phyloP scores from a whole-genome alignment of 257 asterid species.

The Ligustrum vulgare region DNA sequence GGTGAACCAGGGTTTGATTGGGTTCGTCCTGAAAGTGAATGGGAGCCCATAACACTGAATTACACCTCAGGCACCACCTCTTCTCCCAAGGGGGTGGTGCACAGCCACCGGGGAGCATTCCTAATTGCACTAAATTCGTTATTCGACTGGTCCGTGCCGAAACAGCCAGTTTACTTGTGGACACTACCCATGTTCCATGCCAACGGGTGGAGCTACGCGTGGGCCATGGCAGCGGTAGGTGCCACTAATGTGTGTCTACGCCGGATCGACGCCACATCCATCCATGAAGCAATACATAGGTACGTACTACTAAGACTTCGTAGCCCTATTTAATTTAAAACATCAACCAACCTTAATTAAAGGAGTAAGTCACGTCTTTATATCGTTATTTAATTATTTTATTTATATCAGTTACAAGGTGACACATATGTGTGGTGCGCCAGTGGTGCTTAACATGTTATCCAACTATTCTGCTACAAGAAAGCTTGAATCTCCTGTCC shows the following conservation, averaged over 20 bases:
- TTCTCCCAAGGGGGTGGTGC: constrained; percentile 53
- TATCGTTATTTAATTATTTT: too few species aligned
- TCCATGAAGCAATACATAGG: constrained; percentile 22
- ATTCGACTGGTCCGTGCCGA: constrained; percentile 41
- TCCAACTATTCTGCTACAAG: constrained; percentile 23
- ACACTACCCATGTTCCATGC: constrained; percentile 57
- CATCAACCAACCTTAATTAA: too few species aligned
- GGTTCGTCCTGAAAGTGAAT: constrained; percentile 44
- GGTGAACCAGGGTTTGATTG: constrained; percentile 43
- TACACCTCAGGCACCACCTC: constrained; percentile 70
- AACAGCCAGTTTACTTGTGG: constrained; percentile 47
- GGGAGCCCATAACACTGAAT: constrained; percentile 48
- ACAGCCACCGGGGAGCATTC: constrained; percentile 51
- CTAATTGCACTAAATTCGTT: constrained; percentile 19
- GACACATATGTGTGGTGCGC: constrained; percentile 51
- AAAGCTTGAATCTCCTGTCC: constrained; percentile 21
- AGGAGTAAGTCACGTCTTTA: too few species aligned
- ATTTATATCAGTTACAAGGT: constrained; percentile 18
- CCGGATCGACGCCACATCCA: constrained; percentile 30
- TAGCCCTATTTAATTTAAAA: too few species aligned
- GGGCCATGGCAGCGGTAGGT: constrained; percentile 57
- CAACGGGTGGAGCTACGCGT: constrained; percentile 55
- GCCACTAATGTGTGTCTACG: constrained; percentile 54
- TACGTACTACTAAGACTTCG: neutral
- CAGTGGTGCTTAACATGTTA: constrained; percentile 44